Conservation (phyloP, 805 yeast species). For the Osmozyma mogii region DNA sequence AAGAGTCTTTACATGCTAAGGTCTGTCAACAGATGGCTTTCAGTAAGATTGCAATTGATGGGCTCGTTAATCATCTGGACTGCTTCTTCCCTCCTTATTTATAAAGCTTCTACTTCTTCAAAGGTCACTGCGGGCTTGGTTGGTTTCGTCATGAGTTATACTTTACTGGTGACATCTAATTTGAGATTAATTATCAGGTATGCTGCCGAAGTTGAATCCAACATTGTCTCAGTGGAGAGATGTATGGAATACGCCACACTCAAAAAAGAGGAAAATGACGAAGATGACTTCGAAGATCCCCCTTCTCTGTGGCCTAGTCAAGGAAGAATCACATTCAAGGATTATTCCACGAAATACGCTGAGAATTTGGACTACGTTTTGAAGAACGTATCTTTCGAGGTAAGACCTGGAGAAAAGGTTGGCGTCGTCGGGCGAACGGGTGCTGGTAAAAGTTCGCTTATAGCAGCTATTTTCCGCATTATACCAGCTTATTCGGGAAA, state of each 20-base stretch:
- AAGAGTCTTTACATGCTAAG: slow-evolving; percentile 42
- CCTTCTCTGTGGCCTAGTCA: slow-evolving; percentile 58
- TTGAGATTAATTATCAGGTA: slow-evolving; percentile 51
- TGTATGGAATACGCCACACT: slow-evolving; percentile 50
- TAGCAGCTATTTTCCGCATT: slow-evolving; percentile 76
- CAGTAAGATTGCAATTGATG: slow-evolving; percentile 52
- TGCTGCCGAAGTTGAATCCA: slow-evolving; percentile 54
- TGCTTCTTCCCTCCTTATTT: slow-evolving; percentile 40
- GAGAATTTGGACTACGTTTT: slow-evolving; percentile 73
- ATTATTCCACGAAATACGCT: slow-evolving; percentile 82
- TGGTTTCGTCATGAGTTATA: slow-evolving; percentile 59
- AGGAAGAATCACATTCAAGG: slow-evolving; percentile 56
- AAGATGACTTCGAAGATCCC: slow-evolving; percentile 25
- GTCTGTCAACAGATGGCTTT: slow-evolving; percentile 58
- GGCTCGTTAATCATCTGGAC: slow-evolving; percentile 49
- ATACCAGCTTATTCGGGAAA: slow-evolving; percentile 71
- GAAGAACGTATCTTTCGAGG: slow-evolving; percentile 53
- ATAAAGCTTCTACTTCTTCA: slow-evolving; percentile 26
- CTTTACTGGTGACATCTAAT: slow-evolving; percentile 46
- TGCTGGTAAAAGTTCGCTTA: slow-evolving; percentile 67
- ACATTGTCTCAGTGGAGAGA: slow-evolving; percentile 51
- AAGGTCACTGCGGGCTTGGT: slow-evolving; percentile 52
- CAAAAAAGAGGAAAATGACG: slow-evolving; percentile 31
- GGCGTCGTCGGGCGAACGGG: slow-evolving; percentile 94
- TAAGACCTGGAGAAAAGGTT: slow-evolving; percentile 72